These are phyloP conservation scores for Petunia hybrid DNA, from an alignment of 305 asterid genomes.

Conservation along the genomic window DNA sequence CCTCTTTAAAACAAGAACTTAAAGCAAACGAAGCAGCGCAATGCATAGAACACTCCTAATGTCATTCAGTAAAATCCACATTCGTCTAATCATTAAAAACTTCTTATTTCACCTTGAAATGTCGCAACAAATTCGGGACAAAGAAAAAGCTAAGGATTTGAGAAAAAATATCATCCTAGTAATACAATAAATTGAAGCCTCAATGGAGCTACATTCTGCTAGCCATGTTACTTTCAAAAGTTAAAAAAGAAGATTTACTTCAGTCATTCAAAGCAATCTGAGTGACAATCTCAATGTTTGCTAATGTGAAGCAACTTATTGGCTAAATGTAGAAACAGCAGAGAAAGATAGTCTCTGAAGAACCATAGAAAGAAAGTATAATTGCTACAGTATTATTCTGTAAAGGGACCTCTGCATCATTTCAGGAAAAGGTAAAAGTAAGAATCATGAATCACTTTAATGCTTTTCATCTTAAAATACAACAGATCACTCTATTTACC, in stretches of 20 bases:
- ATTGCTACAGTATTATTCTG: background rate
- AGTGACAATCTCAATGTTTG: background rate
- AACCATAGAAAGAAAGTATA: conserved; percentile 6
- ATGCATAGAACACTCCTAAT: too few relatives aligned
- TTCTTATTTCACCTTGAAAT: too few relatives aligned
- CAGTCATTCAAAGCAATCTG: background rate
- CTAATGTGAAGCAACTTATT: background rate
- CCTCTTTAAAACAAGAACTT: background rate
- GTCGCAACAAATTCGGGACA: background rate
- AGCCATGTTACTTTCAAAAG: background rate
- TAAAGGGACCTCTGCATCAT: background rate
- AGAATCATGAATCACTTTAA: conserved; percentile 17
- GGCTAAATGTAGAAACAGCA: background rate
- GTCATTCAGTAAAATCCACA: too few relatives aligned
- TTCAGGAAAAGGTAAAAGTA: background rate
- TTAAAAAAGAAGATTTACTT: background rate
- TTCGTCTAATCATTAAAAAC: too few relatives aligned
- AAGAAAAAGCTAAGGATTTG: background rate
- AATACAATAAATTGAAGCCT: background rate
- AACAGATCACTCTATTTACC: background rate
- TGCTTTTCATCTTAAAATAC: conserved; percentile 1
- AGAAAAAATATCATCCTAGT: conserved; percentile 2
- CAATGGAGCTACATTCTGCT: background rate
- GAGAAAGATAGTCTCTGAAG: conserved; percentile 3
- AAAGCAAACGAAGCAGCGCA: background rate